Percentiles rank a stretch among this genome's conserved stretches.
Conservation (phyloP, 768 basidiomycete species). For the Calocybe cyanea region DNA sequence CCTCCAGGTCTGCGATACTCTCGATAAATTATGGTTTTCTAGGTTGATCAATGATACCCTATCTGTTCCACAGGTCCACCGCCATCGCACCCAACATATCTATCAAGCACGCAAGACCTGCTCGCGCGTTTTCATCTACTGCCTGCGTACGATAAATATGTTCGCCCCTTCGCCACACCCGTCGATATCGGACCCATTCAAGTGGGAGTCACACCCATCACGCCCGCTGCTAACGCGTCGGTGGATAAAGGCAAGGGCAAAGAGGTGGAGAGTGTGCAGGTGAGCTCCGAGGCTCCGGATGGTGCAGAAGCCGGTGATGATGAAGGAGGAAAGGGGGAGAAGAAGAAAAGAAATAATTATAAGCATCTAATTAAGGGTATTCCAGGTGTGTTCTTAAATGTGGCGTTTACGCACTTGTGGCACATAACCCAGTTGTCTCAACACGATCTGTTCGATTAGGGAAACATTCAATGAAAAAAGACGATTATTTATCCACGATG, state of each 20-base stretch:
- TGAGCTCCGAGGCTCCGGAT: constrained; percentile 30
- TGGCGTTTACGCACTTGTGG: background rate
- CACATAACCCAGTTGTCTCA: constrained; percentile 5
- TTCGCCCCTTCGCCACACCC: constrained; percentile 47
- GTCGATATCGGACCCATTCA: constrained; percentile 24
- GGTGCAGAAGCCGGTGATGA: constrained; percentile 54
- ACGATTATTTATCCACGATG: constrained; percentile 62
- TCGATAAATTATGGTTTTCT: background rate
- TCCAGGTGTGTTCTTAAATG: constrained; percentile 48
- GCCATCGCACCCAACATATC: constrained; percentile 41
- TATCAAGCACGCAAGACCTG: constrained; percentile 77
- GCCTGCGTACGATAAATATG: constrained; percentile 78
- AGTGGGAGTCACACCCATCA: constrained; percentile 13
- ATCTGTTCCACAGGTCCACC: constrained; percentile 24
- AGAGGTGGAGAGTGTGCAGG: constrained; percentile 32
- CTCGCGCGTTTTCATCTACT: constrained; percentile 68
- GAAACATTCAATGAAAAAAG: constrained; percentile 80
- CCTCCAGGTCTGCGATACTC: constrained; percentile 35
- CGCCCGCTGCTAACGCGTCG: constrained; percentile 18
- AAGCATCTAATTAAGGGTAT: constrained; percentile 73
- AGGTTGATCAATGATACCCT: background rate
- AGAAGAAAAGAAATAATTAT: constrained; percentile 77
- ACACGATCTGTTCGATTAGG: constrained; percentile 33
- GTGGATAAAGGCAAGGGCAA: constrained; percentile 51
- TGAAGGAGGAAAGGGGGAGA: constrained; percentile 49